Base-by-base conservation (phyloP, 352 stramenopile genomes). In the Phytopythium litorale region DNA sequence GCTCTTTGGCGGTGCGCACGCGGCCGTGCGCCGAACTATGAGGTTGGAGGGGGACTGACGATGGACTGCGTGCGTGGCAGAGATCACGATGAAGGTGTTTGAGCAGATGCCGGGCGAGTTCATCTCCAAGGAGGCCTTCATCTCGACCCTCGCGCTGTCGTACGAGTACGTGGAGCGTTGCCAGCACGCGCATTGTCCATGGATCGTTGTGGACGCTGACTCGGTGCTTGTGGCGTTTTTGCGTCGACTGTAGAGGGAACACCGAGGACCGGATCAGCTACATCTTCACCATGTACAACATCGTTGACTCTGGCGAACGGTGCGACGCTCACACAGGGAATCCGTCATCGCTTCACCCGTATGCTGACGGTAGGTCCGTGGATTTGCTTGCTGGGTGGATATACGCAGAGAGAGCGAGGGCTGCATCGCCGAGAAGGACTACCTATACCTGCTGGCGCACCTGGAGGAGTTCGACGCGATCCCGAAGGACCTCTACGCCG, bases 261-360 rank as follows among this genome's bases (percentile, higher is more conserved):
- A 92, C 84, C 38, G 86, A 94, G 61, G 86, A 94, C 67, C 80
- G 85, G n/a, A 89, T 94, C 63, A 87, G 79, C 68, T 94, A 92
- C 66, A 78, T 94, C 25, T 94, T 94, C 60, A 84, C 70, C 23
- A 94, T 94, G 86, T 92, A 93, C 71, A 80, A 75, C 53, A 91
- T 89, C 59, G 82, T 86, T 32, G 84, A 90, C 62, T 75, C 72
- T 4, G 71, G 71, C 16, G 83, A 94, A 43, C 73, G 84, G 85
- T 94, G 70, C 43, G 58, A 2, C 3, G 42, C 12, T 33, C 18
- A 7, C 2, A 11, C 12, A 21, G 13, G 1, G 18, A 35, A 32
- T 42, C 23, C 28, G 12, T 15, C 16, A 18, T 13, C 16, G 18
- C 37, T n/a, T n/a, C 4, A 4, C 42, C 11, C 35, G 11, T 4